phyloP scores from a whole-genome alignment of 768 basidiomycete genomes.

The Mycena rebaudengoi region DNA sequence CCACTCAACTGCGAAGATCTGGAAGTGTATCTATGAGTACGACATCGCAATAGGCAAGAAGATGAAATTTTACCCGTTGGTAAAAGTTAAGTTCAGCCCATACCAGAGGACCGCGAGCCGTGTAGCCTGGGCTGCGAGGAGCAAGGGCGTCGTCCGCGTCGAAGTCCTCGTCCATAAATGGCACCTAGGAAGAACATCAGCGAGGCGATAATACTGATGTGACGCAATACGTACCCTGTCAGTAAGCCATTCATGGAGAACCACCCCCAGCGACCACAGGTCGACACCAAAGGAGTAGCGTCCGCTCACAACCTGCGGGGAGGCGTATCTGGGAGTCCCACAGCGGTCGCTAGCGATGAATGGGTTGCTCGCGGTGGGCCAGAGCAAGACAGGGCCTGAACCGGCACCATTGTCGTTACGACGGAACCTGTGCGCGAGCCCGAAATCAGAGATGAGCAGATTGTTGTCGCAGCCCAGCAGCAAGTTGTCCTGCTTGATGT shows the following conservation, averaged over 20 bases:
- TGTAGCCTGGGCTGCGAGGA: no score
- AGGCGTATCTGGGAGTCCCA: not conserved
- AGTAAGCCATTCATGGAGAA: not conserved
- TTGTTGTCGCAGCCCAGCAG: not conserved
- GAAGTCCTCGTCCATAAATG: not conserved
- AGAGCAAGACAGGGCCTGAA: no score
- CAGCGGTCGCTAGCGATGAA: no score
- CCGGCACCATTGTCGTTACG: no score
- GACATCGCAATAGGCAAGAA: not conserved
- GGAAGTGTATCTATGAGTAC: not conserved
- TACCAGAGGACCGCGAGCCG: no score
- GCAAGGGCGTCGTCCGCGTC: no score
- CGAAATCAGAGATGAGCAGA: not conserved
- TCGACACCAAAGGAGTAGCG: not conserved
- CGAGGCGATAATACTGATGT: not conserved
- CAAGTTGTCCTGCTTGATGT: conserved; percentile 10
- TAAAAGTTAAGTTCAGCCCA: no score
- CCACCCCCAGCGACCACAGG: not conserved
- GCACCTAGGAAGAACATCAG: not conserved
- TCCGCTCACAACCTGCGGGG: not conserved
- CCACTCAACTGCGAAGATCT: not conserved
- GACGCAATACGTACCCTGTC: not conserved
- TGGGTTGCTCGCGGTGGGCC: no score
- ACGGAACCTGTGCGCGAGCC: not conserved
- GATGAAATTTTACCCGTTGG: no score